Evolutionary conservation across 805 yeast species (phyloP), one percentile per base, ranked within the genome.

Genomic region (Starmerella floricola): DNA sequence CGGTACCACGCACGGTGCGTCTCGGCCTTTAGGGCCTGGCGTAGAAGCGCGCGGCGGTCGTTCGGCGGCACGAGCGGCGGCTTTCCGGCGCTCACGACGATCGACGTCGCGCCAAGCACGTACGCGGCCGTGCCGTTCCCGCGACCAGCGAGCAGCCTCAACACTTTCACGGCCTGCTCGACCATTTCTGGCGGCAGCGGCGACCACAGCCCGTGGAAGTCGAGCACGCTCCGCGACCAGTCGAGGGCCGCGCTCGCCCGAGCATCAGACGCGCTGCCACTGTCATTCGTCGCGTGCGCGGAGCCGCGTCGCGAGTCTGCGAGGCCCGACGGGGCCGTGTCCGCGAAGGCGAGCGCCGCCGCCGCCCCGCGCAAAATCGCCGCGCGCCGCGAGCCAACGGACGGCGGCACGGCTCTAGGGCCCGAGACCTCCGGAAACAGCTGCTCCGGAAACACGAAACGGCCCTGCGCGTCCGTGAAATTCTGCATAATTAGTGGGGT

Each of bases 1-100:
- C 65, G 52, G 44, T 62, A 65, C 49, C 58, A 56, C 1, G 65
- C 63, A 13, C 68, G 53, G 27, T 55, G 41, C 34, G 50, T 54
- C 24, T 62, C 61, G 6, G 41, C 43, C 24, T 55, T 51, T 13
- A 62, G 59, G 2, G 68, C 61, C n/a, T 35, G 42, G 16, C 57
- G 45, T 11, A 34, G 39, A 19, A 29, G 35, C 33, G 37, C 23
- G 15, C 48, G 41, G 17, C 41, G 35, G 8, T 31, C 45, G 23
- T 16, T 31, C 17, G 27, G 8, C 17, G 11, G 8, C 13, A 38
- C 30, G 19, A 12, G 12, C 29, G 35, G 36, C 32, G 16, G 20
- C 16, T 6, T 18, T 19, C n/a, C 19, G 19, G 18, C 27, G 31
- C 19, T 12, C 21, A 20, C 19, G 6, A 34, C 10, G 13, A 24